phyloP scores from a whole-genome alignment of 1,139 yeast species.

The Hyphopichia buzzinii region DNA sequence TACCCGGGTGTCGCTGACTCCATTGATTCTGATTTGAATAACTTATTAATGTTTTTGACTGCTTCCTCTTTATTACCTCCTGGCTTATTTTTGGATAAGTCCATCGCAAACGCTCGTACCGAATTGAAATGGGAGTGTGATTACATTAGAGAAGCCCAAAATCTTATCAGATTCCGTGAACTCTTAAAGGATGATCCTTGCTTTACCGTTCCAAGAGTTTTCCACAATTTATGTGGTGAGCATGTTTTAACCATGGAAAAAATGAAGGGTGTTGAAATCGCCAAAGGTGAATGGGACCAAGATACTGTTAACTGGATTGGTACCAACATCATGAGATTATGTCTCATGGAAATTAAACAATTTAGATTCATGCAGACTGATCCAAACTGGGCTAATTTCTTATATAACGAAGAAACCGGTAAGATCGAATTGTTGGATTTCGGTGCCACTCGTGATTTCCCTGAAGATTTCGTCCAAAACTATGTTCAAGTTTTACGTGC shows the following conservation, averaged over 20 bases:
- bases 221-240: slow-evolving; percentile 72
- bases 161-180: slow-evolving; percentile 66
- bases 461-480: slow-evolving; percentile 62
- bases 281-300: slow-evolving; percentile 75
- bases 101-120: slow-evolving; percentile 87
- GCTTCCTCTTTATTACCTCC: slow-evolving; percentile 88
- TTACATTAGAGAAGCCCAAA: slow-evolving; percentile 84
- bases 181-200: slow-evolving; percentile 63
- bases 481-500: slow-evolving; percentile 76
- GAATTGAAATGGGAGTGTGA: slow-evolving; percentile 99
- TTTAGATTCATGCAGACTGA: slow-evolving; percentile 97
- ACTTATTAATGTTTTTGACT: slow-evolving; percentile 72
- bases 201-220: slow-evolving; percentile 80
- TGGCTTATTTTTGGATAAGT: slow-evolving; percentile 87
- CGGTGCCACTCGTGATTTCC: slow-evolving; percentile 86
- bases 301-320: slow-evolving; percentile 79
- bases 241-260: slow-evolving; percentile 88
- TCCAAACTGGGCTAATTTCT: slow-evolving; percentile 98
- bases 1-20: slow-evolving; percentile 97
- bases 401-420: slow-evolving; percentile 64
- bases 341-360: slow-evolving; percentile 78
- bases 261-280: slow-evolving; percentile 81
- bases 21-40: slow-evolving; percentile 91
- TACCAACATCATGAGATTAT: slow-evolving; percentile 79
- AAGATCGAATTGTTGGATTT: slow-evolving; percentile 87